phyloP scores from a whole-genome alignment of 2,329 filamentous ascomycete genomes.

The Fusarium globosum region DNA sequence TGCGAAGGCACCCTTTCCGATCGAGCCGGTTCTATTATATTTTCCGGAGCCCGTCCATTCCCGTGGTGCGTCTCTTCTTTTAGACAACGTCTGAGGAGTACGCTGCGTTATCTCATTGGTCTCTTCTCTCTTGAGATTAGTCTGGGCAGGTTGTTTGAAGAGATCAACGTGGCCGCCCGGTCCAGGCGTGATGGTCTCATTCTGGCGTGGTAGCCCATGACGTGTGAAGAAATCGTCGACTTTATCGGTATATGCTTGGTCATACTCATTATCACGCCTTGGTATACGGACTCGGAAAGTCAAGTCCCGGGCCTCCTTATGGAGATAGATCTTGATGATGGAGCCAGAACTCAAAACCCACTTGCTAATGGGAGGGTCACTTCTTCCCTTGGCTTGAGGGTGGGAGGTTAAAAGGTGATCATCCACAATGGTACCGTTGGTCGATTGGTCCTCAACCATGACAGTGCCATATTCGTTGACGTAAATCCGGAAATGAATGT shows the following conservation, averaged over 20 bases:
- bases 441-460: constrained; percentile 94
- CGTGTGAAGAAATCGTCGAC: constrained; percentile 72
- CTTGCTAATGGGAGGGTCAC: constrained; percentile 48
- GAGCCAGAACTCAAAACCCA: constrained; percentile 79
- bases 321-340: constrained; percentile 75
- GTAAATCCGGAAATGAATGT: constrained; percentile 95
- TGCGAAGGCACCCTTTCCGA: constrained; percentile 96
- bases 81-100: constrained; percentile 28
- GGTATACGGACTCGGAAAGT: constrained; percentile 90
- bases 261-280: constrained; percentile 73
- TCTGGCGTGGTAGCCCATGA: constrained; percentile 49
- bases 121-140: constrained; percentile 34
- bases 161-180: constrained; percentile 59
- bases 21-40: constrained; percentile 84
- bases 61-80: constrained; percentile 52
- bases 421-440: constrained; percentile 95
- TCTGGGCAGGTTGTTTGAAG: constrained; percentile 45
- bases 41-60: constrained; percentile 86
- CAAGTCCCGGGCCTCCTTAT: constrained; percentile 67
- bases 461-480: constrained; percentile 86
- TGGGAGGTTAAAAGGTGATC: constrained; percentile 68
- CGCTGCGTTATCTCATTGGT: constrained; percentile 32
- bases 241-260: constrained; percentile 74
- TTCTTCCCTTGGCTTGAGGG: constrained; percentile 50
- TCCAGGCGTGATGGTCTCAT: constrained; percentile 60